Percentiles rank a stretch among this genome's conserved stretches.
These are phyloP conservation scores for Beauveria medogensis DNA, from an alignment of 2,329 filamentous ascomycete genomes.

Conservation along the genomic window DNA sequence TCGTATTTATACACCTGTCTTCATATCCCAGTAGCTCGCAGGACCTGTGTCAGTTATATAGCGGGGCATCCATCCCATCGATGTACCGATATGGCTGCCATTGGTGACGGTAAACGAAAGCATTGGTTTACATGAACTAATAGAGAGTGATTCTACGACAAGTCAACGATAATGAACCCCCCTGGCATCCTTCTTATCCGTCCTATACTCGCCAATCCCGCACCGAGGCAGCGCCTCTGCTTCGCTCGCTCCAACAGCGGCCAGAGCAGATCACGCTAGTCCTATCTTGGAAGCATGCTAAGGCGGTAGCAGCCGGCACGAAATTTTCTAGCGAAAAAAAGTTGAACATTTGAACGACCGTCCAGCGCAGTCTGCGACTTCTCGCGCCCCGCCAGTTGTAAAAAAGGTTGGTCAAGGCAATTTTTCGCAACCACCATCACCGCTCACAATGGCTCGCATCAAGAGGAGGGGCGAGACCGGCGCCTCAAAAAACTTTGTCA, in stretches of 20 bases:
- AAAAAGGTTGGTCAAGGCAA: slow-evolving; percentile 10
- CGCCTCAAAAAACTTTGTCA: slow-evolving; percentile 97
- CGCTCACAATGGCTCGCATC: slow-evolving; percentile 57
- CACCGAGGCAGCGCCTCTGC: neutral
- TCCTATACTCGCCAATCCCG: neutral
- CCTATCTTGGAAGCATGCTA: neutral
- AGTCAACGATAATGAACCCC: too few species aligned
- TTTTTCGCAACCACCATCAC: slow-evolving; percentile 5
- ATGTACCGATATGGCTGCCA: neutral
- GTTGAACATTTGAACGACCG: slow-evolving; percentile 1
- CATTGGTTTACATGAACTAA: neutral
- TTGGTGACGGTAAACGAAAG: neutral
- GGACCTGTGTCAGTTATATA: neutral
- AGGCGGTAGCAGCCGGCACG: slow-evolving; percentile 6
- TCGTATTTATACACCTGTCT: neutral
- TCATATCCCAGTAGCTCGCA: neutral
- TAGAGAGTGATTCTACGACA: too few species aligned
- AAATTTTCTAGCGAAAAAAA: slow-evolving; percentile 15
- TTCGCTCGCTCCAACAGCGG: neutral
- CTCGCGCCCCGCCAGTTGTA: slow-evolving; percentile 24
- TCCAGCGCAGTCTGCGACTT: slow-evolving; percentile 16
- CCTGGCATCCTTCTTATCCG: neutral
- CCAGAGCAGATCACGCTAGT: neutral
- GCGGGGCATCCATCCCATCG: neutral
- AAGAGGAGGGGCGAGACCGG: slow-evolving; percentile 92